phyloP scores from a whole-genome alignment of 768 basidiomycete species.

The Kondoa subrosea region DNA sequence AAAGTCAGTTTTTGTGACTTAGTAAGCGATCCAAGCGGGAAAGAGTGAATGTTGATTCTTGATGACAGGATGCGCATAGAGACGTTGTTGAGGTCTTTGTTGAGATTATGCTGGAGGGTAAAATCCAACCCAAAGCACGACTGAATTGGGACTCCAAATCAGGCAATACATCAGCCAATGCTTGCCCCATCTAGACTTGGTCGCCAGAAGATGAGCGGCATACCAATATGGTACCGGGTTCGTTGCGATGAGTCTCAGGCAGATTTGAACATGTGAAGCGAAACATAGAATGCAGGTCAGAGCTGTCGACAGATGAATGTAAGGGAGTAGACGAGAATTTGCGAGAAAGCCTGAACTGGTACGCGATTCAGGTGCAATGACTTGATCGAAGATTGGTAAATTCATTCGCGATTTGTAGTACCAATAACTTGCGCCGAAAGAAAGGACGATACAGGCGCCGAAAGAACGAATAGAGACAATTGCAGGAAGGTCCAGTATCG shows the following conservation, averaged over 20 bases:
- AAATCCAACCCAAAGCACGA: slow-evolving; percentile 66
- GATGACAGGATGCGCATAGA: too few species aligned
- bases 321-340: slow-evolving; percentile 48
- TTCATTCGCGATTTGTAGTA: slow-evolving; percentile 19
- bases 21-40: too few species aligned
- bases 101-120: slow-evolving; percentile 89
- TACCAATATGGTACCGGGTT: slow-evolving; percentile 70
- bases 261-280: slow-evolving; percentile 71
- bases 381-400: neutral
- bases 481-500: slow-evolving; percentile 70
- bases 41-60: too few species aligned
- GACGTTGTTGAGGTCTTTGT: too few species aligned
- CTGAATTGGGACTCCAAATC: slow-evolving; percentile 53
- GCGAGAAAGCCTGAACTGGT: slow-evolving; percentile 32
- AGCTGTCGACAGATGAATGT: slow-evolving; percentile 48
- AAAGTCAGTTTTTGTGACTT: too few species aligned
- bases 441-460: slow-evolving; percentile 48
- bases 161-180: slow-evolving; percentile 62
- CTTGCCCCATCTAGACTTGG: slow-evolving; percentile 35
- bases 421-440: slow-evolving; percentile 35
- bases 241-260: slow-evolving; percentile 55
- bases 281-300: slow-evolving; percentile 52
- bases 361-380: neutral
- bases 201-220: slow-evolving; percentile 48
- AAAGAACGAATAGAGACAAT: slow-evolving; percentile 71